These are phyloP conservation scores for Saccharomyces hybrid DNA, from an alignment of 1,139 yeast genomes.

Conservation along the genomic window DNA sequence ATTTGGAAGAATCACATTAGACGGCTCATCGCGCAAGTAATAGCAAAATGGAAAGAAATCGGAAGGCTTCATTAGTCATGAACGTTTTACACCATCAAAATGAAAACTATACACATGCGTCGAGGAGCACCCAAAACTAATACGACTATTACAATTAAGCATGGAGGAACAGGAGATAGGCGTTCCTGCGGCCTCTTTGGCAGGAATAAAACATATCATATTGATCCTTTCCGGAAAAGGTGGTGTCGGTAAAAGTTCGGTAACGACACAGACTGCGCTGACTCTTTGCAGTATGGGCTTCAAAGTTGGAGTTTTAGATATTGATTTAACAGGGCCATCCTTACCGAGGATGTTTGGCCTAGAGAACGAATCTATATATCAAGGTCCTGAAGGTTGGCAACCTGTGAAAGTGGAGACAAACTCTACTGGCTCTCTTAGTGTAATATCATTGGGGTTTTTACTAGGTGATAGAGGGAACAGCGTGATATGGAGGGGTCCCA, in stretches of 20 bases:
- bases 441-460: conserved; percentile 90
- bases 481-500: conserved; percentile 98
- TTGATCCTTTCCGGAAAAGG: conserved; percentile 88
- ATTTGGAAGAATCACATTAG: background rate
- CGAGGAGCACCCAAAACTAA: background rate
- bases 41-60: background rate
- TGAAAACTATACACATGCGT: background rate
- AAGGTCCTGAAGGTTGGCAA: conserved; percentile 81
- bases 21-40: background rate
- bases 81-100: background rate
- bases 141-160: background rate
- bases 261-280: conserved; percentile 86
- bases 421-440: conserved; percentile 34
- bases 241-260: conserved; percentile 97
- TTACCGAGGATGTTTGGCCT: conserved; percentile 94
- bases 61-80: background rate
- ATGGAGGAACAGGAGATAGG: background rate
- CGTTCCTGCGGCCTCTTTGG: conserved; percentile 44
- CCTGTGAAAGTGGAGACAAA: conserved; percentile 49
- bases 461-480: conserved; percentile 77
- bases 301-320: conserved; percentile 87
- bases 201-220: conserved; percentile 64
- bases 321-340: conserved; percentile 95
- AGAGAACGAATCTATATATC: conserved; percentile 71
- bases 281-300: conserved; percentile 61